These are phyloP conservation scores for Macadamia integrifolia DNA, from an alignment of 164 flowering plant genomes.

Conservation along the genomic window DNA sequence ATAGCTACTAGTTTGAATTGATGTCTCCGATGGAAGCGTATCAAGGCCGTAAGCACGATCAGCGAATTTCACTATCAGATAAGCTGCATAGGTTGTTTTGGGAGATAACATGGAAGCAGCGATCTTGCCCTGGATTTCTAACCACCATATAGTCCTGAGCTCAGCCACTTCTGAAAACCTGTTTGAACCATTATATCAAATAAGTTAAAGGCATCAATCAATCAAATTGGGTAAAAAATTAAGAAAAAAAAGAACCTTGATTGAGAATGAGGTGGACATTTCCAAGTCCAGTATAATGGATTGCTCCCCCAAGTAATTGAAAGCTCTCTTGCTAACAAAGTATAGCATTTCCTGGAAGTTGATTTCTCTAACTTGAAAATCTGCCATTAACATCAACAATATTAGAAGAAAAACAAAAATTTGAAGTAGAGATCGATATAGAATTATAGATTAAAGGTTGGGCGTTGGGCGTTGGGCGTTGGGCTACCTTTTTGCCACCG, in stretches of 20 bases:
- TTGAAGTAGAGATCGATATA: too few species aligned
- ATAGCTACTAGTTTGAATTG: conserved; percentile 25
- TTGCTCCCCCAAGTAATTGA: conserved; percentile 35
- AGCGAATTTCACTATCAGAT: conserved; percentile 37
- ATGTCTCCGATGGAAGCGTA: conserved; percentile 27
- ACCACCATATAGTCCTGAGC: conserved; percentile 43
- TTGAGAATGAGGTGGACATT: conserved; percentile 7
- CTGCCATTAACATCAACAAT: conserved; percentile 16
- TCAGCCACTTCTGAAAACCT: conserved; percentile 53
- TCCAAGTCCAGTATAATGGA: conserved; percentile 52
- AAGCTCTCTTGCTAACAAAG: conserved; percentile 45
- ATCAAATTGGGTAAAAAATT: neutral
- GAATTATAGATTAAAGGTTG: too few species aligned
- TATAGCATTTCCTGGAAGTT: conserved; percentile 38
- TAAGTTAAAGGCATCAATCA: neutral
- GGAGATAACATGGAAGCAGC: conserved; percentile 33
- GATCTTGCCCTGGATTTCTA: conserved; percentile 46
- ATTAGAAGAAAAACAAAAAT: too few species aligned
- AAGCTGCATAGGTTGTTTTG: conserved; percentile 43
- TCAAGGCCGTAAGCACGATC: conserved; percentile 45
- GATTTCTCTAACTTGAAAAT: conserved; percentile 32
- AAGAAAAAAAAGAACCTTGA: conserved; percentile 31
- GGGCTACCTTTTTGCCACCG: conserved; percentile 31
- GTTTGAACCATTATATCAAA: neutral
- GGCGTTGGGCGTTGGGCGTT: too few species aligned